A percentile compares a stretch with the other conserved stretches of the same genome.
Evolutionary conservation across 2,329 filamentous ascomycete genomes (phyloP).

Genomic region (Didymella segeticola): DNA sequence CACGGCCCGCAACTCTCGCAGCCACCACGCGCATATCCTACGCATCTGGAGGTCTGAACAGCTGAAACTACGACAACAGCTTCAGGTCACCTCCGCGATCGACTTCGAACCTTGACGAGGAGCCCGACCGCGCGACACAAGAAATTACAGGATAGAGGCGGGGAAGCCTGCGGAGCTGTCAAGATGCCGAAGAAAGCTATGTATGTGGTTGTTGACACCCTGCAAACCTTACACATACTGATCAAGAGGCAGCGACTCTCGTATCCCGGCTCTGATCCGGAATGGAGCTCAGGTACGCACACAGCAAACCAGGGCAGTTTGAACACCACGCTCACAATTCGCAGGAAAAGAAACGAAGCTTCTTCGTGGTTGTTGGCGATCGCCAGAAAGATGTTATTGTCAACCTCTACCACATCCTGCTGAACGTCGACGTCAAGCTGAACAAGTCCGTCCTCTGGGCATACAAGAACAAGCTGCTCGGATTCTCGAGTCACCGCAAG

Average conservation of each 20-base stretch:
- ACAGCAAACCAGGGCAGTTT: neutral
- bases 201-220: conserved; percentile 24
- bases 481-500: conserved; percentile 92
- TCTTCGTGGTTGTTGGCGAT: conserved; percentile 96
- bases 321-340: conserved; percentile 19
- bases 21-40: conserved; percentile 10
- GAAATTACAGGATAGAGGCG: conserved; percentile 28
- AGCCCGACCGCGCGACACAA: neutral
- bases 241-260: conserved; percentile 40
- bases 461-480: conserved; percentile 96
- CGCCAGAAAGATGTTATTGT: conserved; percentile 96
- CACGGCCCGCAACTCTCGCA: conserved; percentile 17
- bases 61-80: neutral
- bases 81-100: conserved; percentile 10
- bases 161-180: conserved; percentile 41
- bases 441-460: conserved; percentile 98
- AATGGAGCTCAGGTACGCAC: conserved; percentile 47
- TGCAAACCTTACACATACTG: conserved; percentile 12
- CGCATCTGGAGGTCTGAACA: conserved; percentile 7
- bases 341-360: conserved; percentile 92
- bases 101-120: neutral
- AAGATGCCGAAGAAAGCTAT: conserved; percentile 51
- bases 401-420: conserved; percentile 91
- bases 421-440: conserved; percentile 86
- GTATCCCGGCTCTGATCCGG: conserved; percentile 50